Percentiles rank a stretch among this genome's conserved stretches.
These are phyloP conservation scores for Aspergillus taichungensis DNA, from an alignment of 495 filamentous ascomycete species.

Conservation along the genomic window DNA sequence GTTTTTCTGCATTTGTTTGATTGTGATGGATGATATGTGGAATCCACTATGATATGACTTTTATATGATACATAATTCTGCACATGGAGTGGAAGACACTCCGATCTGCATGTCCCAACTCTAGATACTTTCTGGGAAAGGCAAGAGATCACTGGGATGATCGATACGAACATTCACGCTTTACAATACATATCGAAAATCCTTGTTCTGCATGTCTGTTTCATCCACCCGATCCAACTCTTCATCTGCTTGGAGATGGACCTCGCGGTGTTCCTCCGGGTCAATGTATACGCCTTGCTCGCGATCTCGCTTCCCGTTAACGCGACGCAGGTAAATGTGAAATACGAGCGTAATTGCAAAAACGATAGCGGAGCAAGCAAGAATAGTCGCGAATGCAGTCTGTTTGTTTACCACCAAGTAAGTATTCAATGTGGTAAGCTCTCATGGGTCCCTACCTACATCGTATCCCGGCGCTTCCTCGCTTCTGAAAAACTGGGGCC, in stretches of 20 bases:
- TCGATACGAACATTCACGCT: no score
- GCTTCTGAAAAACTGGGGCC: constrained; percentile 14
- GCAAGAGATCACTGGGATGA: no score
- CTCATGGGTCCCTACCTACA: neutral
- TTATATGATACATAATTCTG: no score
- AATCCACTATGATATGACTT: no score
- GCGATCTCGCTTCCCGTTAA: constrained; percentile 4
- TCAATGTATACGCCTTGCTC: constrained; percentile 10
- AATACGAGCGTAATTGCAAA: constrained; percentile 4
- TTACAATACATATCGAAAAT: constrained; percentile 13
- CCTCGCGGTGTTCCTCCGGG: constrained; percentile 6
- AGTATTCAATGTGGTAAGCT: neutral
- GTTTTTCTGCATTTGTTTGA: constrained; percentile 3
- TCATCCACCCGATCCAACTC: constrained; percentile 10
- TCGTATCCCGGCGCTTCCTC: constrained; percentile 12
- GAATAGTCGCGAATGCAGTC: constrained; percentile 13
- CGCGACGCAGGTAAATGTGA: constrained; percentile 4
- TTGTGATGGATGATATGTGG: neutral
- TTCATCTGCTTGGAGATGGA: constrained; percentile 6
- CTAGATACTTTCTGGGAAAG: no score
- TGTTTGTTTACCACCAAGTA: neutral
- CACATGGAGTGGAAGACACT: no score
- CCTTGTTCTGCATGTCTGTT: constrained; percentile 9
- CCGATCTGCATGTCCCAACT: no score
- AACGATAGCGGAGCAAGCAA: constrained; percentile 8